phyloP scores from a whole-genome alignment of 768 basidiomycete genomes.

The Russula dissimulans region DNA sequence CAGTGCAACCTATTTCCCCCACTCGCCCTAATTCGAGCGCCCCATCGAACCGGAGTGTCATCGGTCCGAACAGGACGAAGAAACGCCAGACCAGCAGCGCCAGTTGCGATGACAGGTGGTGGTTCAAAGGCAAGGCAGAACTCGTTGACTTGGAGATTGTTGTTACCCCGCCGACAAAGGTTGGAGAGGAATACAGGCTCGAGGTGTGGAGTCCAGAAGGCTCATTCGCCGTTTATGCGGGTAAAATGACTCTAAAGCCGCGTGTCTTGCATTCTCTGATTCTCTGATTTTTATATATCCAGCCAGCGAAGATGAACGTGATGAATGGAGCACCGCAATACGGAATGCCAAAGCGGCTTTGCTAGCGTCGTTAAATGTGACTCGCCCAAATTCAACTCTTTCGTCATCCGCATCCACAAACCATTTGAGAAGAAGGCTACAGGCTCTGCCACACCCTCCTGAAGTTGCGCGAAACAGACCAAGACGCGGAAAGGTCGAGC shows the following conservation, averaged over 20 bases:
- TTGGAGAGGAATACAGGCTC: conserved; percentile 48
- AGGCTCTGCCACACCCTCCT: conserved; percentile 62
- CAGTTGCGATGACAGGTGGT: conserved; percentile 54
- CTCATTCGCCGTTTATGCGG: conserved; percentile 66
- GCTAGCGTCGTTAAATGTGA: conserved; percentile 61
- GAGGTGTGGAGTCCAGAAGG: conserved; percentile 71
- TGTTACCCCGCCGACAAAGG: conserved; percentile 36
- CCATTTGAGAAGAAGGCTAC: conserved; percentile 63
- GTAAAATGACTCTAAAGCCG: conserved; percentile 30
- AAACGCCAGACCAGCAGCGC: conserved; percentile 27
- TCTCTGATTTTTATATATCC: background rate
- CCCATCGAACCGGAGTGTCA: conserved; percentile 18
- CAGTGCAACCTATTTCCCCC: conserved; percentile 1
- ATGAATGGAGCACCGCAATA: conserved; percentile 60
- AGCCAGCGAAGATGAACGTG: conserved; percentile 49
- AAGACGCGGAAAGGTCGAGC: conserved; percentile 51
- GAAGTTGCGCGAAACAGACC: conserved; percentile 32
- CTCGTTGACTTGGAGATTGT: conserved; percentile 74
- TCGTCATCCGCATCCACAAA: conserved; percentile 69
- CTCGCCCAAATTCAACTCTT: conserved; percentile 71
- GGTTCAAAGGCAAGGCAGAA: conserved; percentile 58
- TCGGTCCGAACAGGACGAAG: conserved; percentile 24
- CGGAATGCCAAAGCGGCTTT: conserved; percentile 60
- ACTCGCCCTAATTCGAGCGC: background rate
- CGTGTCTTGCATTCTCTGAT: background rate